Percentiles rank a stretch among this genome's conserved stretches.
Evolutionary conservation across 768 basidiomycete species (phyloP).

Genomic region (Serendipita sp.): DNA sequence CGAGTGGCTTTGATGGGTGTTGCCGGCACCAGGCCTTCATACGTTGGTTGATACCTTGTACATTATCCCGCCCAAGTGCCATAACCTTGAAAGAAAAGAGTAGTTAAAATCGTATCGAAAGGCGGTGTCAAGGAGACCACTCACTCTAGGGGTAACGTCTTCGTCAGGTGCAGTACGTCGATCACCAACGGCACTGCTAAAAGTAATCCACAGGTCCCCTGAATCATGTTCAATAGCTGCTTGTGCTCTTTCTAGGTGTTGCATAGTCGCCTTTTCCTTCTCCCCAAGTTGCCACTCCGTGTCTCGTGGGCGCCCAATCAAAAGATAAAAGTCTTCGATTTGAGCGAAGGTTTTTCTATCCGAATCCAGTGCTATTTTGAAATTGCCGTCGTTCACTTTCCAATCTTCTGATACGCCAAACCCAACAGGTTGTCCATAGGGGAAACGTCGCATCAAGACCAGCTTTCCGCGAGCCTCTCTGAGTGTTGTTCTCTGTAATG

Average conservation of each 20-base stretch:
- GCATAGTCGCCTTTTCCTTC: background rate
- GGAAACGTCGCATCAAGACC: background rate
- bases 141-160: background rate
- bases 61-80: background rate
- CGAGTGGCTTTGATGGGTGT: background rate
- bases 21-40: background rate
- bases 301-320: background rate
- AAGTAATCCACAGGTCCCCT: background rate
- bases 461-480: background rate
- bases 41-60: background rate
- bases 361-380: background rate
- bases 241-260: background rate
- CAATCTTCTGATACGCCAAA: background rate
- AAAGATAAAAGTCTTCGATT: background rate
- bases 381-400: background rate
- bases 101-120: background rate
- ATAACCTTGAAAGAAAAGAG: background rate
- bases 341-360: background rate
- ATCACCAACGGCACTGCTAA: background rate
- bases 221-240: background rate
- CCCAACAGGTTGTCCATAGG: background rate
- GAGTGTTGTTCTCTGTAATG: background rate
- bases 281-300: background rate
- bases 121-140: background rate
- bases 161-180: background rate